Conservation (phyloP, 73 alveolate genomes). For the Breviolum minutum region DNA sequence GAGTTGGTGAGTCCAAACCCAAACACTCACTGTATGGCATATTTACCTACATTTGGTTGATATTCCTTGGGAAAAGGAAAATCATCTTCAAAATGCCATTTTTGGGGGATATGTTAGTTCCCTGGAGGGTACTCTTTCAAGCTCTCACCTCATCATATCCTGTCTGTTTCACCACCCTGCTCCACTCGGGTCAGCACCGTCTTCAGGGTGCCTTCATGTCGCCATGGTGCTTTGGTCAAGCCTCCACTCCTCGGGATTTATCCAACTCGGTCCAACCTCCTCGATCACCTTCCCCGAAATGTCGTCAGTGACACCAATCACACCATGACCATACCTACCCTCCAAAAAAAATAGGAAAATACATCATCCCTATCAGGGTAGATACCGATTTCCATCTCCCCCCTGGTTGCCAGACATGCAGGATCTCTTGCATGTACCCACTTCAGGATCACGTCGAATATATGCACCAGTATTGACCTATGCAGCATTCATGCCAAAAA, state of each 20-base stretch:
- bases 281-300: background rate
- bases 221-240: slow-evolving; percentile 81
- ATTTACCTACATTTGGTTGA: too few relatives aligned
- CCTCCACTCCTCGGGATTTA: slow-evolving; percentile 47
- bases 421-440: slow-evolving; percentile 62
- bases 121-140: background rate
- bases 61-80: too few relatives aligned
- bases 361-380: background rate
- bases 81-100: background rate
- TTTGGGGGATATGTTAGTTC: background rate
- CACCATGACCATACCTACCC: background rate
- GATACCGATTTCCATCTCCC: background rate
- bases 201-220: slow-evolving; percentile 86
- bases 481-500: background rate
- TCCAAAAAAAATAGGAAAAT: background rate
- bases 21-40: too few relatives aligned
- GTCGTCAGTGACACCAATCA: background rate
- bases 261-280: background rate
- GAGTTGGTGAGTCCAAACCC: too few relatives aligned
- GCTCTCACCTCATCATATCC: background rate
- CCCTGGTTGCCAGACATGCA: slow-evolving; percentile 39
- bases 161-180: too few relatives aligned
- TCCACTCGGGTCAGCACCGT: slow-evolving; percentile 8
- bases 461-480: slow-evolving; percentile 78
- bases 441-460: slow-evolving; percentile 80